Conservation (phyloP, 2,329 filamentous ascomycete species). For the Monascus ruber region DNA sequence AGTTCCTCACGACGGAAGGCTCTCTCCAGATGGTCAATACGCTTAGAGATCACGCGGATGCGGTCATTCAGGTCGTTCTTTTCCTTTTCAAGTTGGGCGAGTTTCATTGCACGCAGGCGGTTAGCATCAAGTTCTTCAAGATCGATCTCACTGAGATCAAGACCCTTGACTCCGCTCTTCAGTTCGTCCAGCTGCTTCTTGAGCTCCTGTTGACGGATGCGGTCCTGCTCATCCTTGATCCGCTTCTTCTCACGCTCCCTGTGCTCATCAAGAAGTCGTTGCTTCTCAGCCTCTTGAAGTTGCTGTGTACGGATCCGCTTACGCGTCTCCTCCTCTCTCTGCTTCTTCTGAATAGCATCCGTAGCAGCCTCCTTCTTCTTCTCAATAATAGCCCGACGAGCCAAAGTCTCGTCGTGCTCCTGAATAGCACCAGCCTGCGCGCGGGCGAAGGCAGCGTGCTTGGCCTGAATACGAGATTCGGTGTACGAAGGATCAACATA, state of each 20-base stretch:
- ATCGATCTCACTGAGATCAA: constrained; percentile 61
- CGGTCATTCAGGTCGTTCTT: constrained; percentile 93
- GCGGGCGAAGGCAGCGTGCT: constrained; percentile 66
- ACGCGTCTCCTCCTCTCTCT: constrained; percentile 83
- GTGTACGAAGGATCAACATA: constrained; percentile 90
- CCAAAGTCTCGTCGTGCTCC: constrained; percentile 76
- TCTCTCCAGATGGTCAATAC: constrained; percentile 92
- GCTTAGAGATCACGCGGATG: constrained; percentile 83
- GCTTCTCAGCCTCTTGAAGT: constrained; percentile 77
- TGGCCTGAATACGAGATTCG: constrained; percentile 65
- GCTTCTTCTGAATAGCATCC: constrained; percentile 73
- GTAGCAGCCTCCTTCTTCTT: constrained; percentile 96
- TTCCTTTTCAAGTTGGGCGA: constrained; percentile 91
- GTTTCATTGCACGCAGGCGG: constrained; percentile 84
- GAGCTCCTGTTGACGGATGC: constrained; percentile 83
- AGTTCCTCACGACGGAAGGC: constrained; percentile 91
- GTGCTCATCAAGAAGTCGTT: constrained; percentile 83
- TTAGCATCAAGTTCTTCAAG: constrained; percentile 80
- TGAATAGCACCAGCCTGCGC: constrained; percentile 81
- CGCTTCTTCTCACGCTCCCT: constrained; percentile 80
- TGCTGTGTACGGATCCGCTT: constrained; percentile 80
- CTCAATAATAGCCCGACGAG: constrained; percentile 81
- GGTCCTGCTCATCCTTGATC: constrained; percentile 74
- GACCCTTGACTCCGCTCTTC: constrained; percentile 72
- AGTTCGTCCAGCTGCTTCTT: constrained; percentile 87